Evolutionary conservation across 2,329 filamentous ascomycete genomes (phyloP), one percentile per base, ranked within the genome.

Genomic region (Corynespora cassiicola): DNA sequence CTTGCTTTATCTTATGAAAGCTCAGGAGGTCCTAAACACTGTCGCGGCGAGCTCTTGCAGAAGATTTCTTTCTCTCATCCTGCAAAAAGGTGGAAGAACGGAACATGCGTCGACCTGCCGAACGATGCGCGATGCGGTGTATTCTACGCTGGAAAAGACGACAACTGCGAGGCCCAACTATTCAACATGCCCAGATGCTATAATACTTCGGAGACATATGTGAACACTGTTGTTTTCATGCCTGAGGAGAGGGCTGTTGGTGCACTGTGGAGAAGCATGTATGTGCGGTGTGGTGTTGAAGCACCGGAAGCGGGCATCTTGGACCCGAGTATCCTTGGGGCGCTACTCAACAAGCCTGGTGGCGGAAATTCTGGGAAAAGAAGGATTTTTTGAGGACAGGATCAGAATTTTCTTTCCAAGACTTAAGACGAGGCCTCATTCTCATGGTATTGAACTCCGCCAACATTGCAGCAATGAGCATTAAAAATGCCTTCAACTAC

Each of bases 181-280:
- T 68, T 63, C 47, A 63, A 54, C 11, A 52, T 56, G 44, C 32
- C 47, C 4, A 32, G 53, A 5, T 67, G 65, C 30, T 41, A 50
- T 15, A 63, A 66, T n/a, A 61, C 55, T 1, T 51, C 54, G 1
- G 36, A 40, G 19, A 56, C 56, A 3, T 65, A 55, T 34, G 54
- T 66, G 8, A 68, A 65, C 11, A 66, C 62, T 0, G 61, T 63
- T 1, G 62, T 66, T 0, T 66, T 66, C 38, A 63, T 66, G 58
- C 62, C 62, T 2, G 65, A 68, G 24, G 61, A 65, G 33, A 52
- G 61, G 21, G 34, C 57, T 6, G 56, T 63, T 2, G 64, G 62
- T 5, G 63, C 56, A 8, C 36, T 58, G 6, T 68, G 64, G 64
- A 61, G 39, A 25, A 67, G 63, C 39, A 66, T 67, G 63, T 63